Evolutionary conservation across 768 basidiomycete species (phyloP), one percentile per base, ranked within the genome.

Genomic region (Auriscalpium orientale): DNA sequence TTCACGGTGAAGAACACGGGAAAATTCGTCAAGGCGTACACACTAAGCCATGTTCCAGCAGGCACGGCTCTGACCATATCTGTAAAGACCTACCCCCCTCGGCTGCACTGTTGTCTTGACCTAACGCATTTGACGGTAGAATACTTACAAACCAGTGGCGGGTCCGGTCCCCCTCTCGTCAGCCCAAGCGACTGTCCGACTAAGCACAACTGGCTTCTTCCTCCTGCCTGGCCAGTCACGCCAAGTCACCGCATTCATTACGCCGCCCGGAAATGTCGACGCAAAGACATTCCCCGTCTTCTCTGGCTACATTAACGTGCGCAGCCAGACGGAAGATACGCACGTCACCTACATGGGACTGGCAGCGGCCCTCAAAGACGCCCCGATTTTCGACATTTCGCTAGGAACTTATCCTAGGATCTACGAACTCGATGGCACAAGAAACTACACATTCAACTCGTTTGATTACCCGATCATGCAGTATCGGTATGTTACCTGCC

Each of bases 1-100:
- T 78, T 80, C 68, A 77, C 71, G 16, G 72, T 87, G 54, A 73
- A 66, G 57, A 86, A 86, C 66, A 73, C 63, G n/a, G 81, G 77
- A 12, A 70, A 57, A 10, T 62, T 67, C 0, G 47, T 63, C 8
- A 77, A 80, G 62, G 72, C 65, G 1, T 81, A 79, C 68, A 75
- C 68, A 18, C 58, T 86, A 18, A 70, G 64, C 9, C 82, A 85
- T 61, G 67, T 80, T 2, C 79, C 82, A 16, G 82, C 83, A 35
- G 79, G 77, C 2, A 82, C 82, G 9, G 78, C 79, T 8, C 56
- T 76, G 22, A 79, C 80, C 1, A 69, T 80, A 40, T 65, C 64
- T 72, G 8, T 78, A 76, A 64, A 51, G 72, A 59, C 44, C 46
- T 54, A 49, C 21, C 22, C 21, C 22, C 22, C 22, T 28, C 22